Conservation (phyloP, 73 alveolate species). For the Paraurostyla sp. region DNA sequence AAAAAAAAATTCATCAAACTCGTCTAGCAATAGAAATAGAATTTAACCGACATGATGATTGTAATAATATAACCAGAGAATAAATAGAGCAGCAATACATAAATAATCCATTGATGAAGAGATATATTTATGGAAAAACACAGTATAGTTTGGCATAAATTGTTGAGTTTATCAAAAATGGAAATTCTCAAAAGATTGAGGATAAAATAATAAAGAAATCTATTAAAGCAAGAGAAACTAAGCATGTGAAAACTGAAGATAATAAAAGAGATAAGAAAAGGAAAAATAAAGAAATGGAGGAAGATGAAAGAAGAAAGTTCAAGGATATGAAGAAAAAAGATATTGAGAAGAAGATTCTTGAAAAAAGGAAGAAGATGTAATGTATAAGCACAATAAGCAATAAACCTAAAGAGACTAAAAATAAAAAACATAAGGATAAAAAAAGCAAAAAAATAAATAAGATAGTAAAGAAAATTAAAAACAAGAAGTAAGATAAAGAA, state of each 20-base stretch:
- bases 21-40: slow-evolving; percentile 8
- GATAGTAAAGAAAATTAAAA: too few species aligned
- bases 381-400: background rate
- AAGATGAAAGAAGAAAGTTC: background rate
- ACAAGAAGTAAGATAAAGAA: too few species aligned
- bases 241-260: background rate
- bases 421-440: background rate
- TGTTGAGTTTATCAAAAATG: slow-evolving; percentile 5
- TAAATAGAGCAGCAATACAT: slow-evolving; percentile 23
- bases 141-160: background rate
- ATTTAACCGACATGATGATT: slow-evolving; percentile 5
- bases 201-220: background rate
- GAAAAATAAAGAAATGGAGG: background rate
- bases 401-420: background rate
- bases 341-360: background rate
- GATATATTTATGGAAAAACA: background rate
- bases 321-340: slow-evolving; percentile 13
- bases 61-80: background rate
- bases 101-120: slow-evolving; percentile 10
- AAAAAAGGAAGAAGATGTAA: background rate
- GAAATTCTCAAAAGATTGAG: background rate
- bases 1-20: slow-evolving; percentile 16
- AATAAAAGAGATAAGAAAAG: background rate
- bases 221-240: background rate
- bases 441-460: background rate